A percentile compares a stretch with the other conserved stretches of the same genome.
These are phyloP conservation scores for Penicillium antarcticum DNA, from an alignment of 495 filamentous ascomycete species.

Conservation along the genomic window DNA sequence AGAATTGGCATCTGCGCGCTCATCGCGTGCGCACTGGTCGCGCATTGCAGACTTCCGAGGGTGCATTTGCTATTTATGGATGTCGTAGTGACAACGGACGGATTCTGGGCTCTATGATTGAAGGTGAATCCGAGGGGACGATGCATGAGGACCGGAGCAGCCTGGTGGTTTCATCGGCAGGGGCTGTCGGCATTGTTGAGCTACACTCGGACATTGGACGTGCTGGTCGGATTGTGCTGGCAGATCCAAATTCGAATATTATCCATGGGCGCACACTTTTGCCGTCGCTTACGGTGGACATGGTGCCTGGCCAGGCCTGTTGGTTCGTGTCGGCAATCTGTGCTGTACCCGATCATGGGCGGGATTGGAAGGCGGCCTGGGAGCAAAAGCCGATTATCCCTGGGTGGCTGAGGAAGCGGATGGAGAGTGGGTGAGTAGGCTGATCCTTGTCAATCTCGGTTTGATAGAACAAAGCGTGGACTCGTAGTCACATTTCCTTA, in stretches of 20 bases:
- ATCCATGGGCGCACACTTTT: slow-evolving; percentile 66
- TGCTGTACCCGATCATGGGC: slow-evolving; percentile 36
- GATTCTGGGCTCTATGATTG: slow-evolving; percentile 51
- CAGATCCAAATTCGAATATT: slow-evolving; percentile 76
- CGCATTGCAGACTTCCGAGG: slow-evolving; percentile 65
- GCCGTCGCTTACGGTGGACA: slow-evolving; percentile 53
- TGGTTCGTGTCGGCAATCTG: slow-evolving; percentile 53
- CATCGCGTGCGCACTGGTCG: slow-evolving; percentile 58
- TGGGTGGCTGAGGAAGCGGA: slow-evolving; percentile 50
- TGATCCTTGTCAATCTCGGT: too few species aligned
- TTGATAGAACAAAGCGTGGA: too few species aligned
- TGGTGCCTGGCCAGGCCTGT: slow-evolving; percentile 29
- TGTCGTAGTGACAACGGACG: slow-evolving; percentile 56
- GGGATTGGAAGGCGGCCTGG: slow-evolving; percentile 41
- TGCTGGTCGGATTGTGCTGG: slow-evolving; percentile 59
- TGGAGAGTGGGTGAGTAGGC: slow-evolving; percentile 13
- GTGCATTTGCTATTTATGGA: slow-evolving; percentile 67
- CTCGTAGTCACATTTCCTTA: neutral
- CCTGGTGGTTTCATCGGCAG: slow-evolving; percentile 60
- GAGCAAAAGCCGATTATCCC: slow-evolving; percentile 50
- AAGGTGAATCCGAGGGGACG: slow-evolving; percentile 52
- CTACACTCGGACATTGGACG: slow-evolving; percentile 43
- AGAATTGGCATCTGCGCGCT: slow-evolving; percentile 67
- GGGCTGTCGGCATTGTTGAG: slow-evolving; percentile 68
- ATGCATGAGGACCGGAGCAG: slow-evolving; percentile 48